Conservation (phyloP, 768 basidiomycete genomes). For the Clavulina sp. region DNA sequence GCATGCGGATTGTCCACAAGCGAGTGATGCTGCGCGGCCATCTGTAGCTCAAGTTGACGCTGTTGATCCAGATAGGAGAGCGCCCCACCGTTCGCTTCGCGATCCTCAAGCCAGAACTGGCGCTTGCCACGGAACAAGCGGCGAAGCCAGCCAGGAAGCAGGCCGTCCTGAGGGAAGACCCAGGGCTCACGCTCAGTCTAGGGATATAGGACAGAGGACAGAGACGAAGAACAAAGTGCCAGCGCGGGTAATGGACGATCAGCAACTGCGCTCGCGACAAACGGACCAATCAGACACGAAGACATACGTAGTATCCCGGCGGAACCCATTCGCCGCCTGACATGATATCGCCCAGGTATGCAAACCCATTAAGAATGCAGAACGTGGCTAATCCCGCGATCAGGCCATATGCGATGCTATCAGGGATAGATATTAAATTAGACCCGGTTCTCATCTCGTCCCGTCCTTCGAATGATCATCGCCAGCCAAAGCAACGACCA, state of each 20-base stretch:
- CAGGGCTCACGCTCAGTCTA: constrained; percentile 36
- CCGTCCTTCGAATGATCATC: constrained; percentile 20
- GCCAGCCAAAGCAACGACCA: too few relatives aligned
- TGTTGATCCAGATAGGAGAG: not conserved
- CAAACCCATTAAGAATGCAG: constrained; percentile 52
- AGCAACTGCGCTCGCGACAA: not conserved
- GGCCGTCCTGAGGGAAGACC: constrained; percentile 52
- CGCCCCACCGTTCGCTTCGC: not conserved
- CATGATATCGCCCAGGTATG: constrained; percentile 36
- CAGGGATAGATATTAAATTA: not conserved
- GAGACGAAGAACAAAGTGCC: not conserved
- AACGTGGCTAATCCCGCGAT: constrained; percentile 63
- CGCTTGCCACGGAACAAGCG: not conserved
- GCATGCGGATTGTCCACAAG: not conserved
- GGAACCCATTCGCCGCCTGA: constrained; percentile 46
- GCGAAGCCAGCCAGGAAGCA: constrained; percentile 52
- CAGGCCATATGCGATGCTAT: constrained; percentile 76
- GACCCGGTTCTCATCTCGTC: constrained; percentile 46
- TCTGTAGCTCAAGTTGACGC: not conserved
- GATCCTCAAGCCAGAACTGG: constrained; percentile 1
- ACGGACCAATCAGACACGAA: not conserved
- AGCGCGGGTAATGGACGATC: not conserved
- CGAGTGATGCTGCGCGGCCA: not conserved
- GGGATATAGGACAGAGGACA: too few relatives aligned
- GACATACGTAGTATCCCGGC: constrained; percentile 32